Conservation (phyloP, 805 yeast species). For the Sugiyamaella mastotermitis region DNA sequence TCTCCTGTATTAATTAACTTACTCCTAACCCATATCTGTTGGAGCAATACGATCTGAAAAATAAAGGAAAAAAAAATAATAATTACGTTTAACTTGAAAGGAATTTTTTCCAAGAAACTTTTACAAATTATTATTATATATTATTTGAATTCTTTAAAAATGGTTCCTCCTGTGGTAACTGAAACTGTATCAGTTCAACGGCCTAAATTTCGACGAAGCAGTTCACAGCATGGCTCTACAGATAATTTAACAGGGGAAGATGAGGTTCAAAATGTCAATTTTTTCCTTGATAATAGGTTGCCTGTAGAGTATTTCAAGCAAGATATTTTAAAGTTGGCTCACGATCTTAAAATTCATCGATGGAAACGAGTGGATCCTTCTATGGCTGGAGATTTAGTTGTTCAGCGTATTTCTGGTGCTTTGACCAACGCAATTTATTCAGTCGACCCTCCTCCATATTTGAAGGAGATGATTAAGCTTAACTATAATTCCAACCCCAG, state of each 20-base stretch:
- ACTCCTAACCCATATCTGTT: too few species aligned
- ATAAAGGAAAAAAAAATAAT: too few species aligned
- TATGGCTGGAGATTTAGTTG: slow-evolving; percentile 38
- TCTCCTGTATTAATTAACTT: too few species aligned
- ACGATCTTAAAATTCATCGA: slow-evolving; percentile 60
- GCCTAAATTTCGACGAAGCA: slow-evolving; percentile 6
- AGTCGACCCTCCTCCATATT: slow-evolving; percentile 49
- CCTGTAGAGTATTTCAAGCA: slow-evolving; percentile 83
- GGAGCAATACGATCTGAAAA: too few species aligned
- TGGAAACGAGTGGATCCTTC: slow-evolving; percentile 58
- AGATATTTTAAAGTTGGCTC: slow-evolving; percentile 62
- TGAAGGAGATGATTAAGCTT: slow-evolving; percentile 30
- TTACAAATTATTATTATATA: too few species aligned
- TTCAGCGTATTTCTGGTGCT: slow-evolving; percentile 82
- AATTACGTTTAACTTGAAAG: too few species aligned
- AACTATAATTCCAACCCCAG: slow-evolving; percentile 13
- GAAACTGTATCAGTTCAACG: too few species aligned
- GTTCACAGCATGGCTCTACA: slow-evolving; percentile 3
- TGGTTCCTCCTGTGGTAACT: too few species aligned
- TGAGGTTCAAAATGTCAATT: slow-evolving; percentile 36
- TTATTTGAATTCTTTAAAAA: too few species aligned
- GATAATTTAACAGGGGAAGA: slow-evolving; percentile 7
- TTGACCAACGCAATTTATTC: slow-evolving; percentile 85
- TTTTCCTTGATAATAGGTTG: slow-evolving; percentile 63
- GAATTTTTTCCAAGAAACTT: too few species aligned